Percentiles rank a stretch among this genome's conserved stretches.
These are phyloP conservation scores for Aphanomyces stellatus DNA, from an alignment of 352 stramenopile genomes.

Conservation along the genomic window DNA sequence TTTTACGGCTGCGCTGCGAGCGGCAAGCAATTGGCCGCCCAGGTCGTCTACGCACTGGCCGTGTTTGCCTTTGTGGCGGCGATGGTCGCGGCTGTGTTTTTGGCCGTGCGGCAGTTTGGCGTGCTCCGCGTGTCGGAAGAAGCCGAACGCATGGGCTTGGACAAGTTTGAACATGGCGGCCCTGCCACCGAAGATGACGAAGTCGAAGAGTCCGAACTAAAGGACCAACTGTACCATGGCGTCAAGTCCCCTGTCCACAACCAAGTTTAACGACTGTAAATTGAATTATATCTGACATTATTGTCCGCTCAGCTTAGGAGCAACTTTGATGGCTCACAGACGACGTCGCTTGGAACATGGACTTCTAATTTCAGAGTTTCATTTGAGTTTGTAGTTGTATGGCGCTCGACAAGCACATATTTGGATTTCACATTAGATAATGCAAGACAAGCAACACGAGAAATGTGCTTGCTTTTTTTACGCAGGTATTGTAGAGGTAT, in stretches of 20 bases:
- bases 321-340: too few relatives aligned
- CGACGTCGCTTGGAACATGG: too few relatives aligned
- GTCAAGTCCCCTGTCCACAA: background rate
- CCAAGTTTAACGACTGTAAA: too few relatives aligned
- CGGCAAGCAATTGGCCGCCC: slow-evolving; percentile 25
- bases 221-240: background rate
- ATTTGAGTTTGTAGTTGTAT: too few relatives aligned
- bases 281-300: background rate
- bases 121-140: slow-evolving; percentile 21
- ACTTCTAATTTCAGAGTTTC: too few relatives aligned
- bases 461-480: too few relatives aligned
- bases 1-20: slow-evolving; percentile 30
- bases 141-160: slow-evolving; percentile 25
- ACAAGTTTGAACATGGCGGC: slow-evolving; percentile 26
- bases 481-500: too few relatives aligned
- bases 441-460: too few relatives aligned
- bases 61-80: slow-evolving; percentile 24
- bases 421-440: too few relatives aligned
- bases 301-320: background rate
- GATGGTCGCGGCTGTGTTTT: slow-evolving; percentile 30
- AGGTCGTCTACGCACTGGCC: slow-evolving; percentile 27
- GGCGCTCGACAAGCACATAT: too few relatives aligned
- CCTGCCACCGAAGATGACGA: background rate
- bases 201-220: background rate
- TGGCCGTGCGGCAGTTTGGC: slow-evolving; percentile 22